These are phyloP conservation scores for Globisporangium emineosum DNA, from an alignment of 352 stramenopile genomes.

Conservation along the genomic window DNA sequence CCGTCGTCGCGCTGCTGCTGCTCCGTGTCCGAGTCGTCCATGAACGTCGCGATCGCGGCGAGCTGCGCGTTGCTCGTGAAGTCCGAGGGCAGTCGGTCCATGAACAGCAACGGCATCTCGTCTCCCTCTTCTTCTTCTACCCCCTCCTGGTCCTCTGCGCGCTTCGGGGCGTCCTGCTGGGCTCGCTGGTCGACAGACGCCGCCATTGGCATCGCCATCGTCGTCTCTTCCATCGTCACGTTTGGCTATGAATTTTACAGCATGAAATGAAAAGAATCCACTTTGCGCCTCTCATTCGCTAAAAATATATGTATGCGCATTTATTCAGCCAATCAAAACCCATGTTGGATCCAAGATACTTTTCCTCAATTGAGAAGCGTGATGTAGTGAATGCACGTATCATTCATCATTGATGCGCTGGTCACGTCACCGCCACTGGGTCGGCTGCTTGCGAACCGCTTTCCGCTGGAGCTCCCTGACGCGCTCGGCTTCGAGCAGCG, in stretches of 20 bases:
- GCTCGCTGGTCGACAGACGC: not conserved
- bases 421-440: conserved; percentile 30
- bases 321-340: not conserved
- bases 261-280: not conserved
- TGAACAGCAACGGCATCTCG: conserved; percentile 79
- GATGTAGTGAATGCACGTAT: too few species aligned
- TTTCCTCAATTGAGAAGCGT: not conserved
- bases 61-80: conserved; percentile 70
- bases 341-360: not conserved
- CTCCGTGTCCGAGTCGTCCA: conserved; percentile 53
- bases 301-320: not conserved
- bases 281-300: not conserved
- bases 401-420: not conserved
- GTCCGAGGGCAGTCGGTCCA: conserved; percentile 56
- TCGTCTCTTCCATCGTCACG: not conserved
- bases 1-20: conserved; percentile 2
- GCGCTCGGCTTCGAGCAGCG: conserved; percentile 49
- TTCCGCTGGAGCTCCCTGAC: conserved; percentile 45
- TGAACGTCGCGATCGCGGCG: conserved; percentile 73
- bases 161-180: not conserved
- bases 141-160: not conserved
- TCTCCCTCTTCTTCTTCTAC: conserved; percentile 29
- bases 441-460: conserved; percentile 35
- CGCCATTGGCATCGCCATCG: not conserved
- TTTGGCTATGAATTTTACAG: not conserved